Evolutionary conservation across 768 basidiomycete species (phyloP).

Genomic region (Lactarius indigo): DNA sequence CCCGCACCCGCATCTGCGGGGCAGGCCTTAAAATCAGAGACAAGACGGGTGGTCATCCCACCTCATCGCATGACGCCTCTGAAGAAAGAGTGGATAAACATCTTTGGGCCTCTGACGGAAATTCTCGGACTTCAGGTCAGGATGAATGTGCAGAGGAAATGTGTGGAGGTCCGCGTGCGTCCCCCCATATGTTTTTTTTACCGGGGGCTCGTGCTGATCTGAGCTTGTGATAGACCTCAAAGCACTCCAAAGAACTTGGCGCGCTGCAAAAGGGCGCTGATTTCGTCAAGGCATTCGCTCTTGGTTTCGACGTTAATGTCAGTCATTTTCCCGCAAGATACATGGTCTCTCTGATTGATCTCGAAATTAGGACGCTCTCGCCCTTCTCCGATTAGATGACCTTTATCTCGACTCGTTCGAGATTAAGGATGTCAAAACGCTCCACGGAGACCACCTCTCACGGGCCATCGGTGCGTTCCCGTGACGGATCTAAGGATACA

Average conservation of each 20-base stretch:
- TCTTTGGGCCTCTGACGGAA: slow-evolving; percentile 94
- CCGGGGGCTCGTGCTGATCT: neutral
- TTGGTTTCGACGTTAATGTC: slow-evolving; percentile 95
- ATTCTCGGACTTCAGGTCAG: slow-evolving; percentile 92
- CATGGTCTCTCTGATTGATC: slow-evolving; percentile 6
- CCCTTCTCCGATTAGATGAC: slow-evolving; percentile 91
- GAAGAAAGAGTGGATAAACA: slow-evolving; percentile 93
- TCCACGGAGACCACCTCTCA: slow-evolving; percentile 97
- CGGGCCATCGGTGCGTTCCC: slow-evolving; percentile 80
- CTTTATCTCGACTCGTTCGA: slow-evolving; percentile 98
- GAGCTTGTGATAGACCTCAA: slow-evolving; percentile 70
- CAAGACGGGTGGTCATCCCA: slow-evolving; percentile 86
- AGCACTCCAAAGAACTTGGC: slow-evolving; percentile 89
- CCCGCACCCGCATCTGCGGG: slow-evolving; percentile 55
- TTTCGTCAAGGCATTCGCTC: slow-evolving; percentile 90
- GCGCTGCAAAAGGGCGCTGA: slow-evolving; percentile 96
- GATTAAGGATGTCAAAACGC: slow-evolving; percentile 97
- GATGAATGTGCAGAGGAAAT: slow-evolving; percentile 90
- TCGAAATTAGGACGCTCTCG: slow-evolving; percentile 77
- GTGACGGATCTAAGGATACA: neutral
- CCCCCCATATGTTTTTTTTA: neutral
- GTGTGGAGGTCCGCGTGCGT: slow-evolving; percentile 89
- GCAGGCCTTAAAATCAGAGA: slow-evolving; percentile 70
- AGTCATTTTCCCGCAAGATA: slow-evolving; percentile 27
- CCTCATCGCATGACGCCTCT: slow-evolving; percentile 97